These are phyloP conservation scores for Tulasnella sp. DNA, from an alignment of 768 basidiomycete species.

Conservation along the genomic window DNA sequence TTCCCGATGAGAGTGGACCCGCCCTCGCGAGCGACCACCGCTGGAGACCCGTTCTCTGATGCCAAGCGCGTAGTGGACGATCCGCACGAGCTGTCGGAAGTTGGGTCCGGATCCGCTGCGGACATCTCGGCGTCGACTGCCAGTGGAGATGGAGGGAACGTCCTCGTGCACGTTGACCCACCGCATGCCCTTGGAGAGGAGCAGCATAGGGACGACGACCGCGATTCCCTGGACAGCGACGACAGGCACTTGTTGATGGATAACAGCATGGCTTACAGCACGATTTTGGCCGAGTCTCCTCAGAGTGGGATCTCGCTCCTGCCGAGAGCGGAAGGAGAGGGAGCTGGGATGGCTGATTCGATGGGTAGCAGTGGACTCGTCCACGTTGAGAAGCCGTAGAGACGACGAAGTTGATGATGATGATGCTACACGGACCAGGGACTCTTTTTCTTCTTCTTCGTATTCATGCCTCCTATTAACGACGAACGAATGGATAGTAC, in stretches of 20 bases:
- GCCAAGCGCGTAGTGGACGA: neutral
- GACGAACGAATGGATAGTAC: too few relatives aligned
- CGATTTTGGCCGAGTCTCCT: neutral
- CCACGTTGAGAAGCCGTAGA: neutral
- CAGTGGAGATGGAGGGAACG: neutral
- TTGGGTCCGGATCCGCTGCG: neutral
- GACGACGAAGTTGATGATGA: too few relatives aligned
- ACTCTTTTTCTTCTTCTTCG: too few relatives aligned
- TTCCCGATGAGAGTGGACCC: neutral
- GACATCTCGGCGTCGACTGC: neutral
- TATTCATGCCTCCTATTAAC: too few relatives aligned
- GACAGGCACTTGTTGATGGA: neutral
- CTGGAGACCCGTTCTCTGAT: neutral
- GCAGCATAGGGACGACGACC: neutral
- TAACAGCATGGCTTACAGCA: too few relatives aligned
- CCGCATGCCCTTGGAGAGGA: neutral
- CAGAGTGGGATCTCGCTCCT: neutral
- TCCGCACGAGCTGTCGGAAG: neutral
- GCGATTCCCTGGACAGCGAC: neutral
- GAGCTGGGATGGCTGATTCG: too few relatives aligned
- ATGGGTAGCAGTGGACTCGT: neutral
- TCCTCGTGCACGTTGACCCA: neutral
- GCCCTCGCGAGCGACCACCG: neutral
- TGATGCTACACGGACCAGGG: too few relatives aligned
- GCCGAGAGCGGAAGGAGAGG: neutral